These are phyloP conservation scores for Sporothrix variecibatus DNA, from an alignment of 2,329 filamentous ascomycete genomes.

Conservation along the genomic window DNA sequence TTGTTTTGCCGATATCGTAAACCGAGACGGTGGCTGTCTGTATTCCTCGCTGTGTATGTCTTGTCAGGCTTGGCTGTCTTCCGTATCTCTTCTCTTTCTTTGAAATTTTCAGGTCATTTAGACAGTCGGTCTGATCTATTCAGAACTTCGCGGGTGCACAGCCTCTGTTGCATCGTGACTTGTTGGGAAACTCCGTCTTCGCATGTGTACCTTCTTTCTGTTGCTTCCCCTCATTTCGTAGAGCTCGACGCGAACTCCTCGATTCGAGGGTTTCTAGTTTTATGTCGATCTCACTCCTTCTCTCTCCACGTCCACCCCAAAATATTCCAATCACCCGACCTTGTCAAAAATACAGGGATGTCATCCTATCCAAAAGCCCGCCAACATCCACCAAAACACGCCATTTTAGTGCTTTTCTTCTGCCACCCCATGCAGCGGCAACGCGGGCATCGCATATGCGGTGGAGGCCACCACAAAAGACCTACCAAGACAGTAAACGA, in stretches of 20 bases:
- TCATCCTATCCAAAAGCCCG: neutral
- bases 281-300: neutral
- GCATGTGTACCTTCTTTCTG: neutral
- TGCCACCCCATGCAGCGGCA: neutral
- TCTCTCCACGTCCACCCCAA: neutral
- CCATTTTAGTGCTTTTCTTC: neutral
- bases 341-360: neutral
- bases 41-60: neutral
- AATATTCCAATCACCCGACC: neutral
- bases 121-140: neutral
- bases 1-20: too few species aligned
- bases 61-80: neutral
- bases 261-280: neutral
- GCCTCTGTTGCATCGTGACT: neutral
- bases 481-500: neutral
- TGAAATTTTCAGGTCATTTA: neutral
- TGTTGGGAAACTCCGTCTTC: neutral
- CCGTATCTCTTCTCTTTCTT: neutral
- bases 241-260: neutral
- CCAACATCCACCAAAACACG: neutral
- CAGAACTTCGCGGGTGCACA: neutral
- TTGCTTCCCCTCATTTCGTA: neutral
- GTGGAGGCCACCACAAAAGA: neutral
- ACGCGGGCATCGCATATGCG: neutral
- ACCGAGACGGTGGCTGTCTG: neutral